Conservation (phyloP, 176 grass and related monocot species). For the Carex parvula region DNA sequence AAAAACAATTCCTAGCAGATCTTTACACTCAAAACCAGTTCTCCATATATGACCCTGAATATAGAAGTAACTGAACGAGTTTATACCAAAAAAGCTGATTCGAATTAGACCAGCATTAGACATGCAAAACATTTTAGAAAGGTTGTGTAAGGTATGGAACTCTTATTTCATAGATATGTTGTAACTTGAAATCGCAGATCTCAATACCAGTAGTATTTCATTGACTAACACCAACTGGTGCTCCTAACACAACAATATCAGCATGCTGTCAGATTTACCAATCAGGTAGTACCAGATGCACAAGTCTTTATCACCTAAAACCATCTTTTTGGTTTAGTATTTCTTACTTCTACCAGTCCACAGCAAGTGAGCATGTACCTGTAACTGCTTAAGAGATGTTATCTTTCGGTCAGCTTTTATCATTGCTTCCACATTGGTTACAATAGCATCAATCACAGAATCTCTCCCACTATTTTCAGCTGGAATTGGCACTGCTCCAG, state of each 20-base stretch:
- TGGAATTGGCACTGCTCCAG: constrained; percentile 62
- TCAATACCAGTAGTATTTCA: not conserved
- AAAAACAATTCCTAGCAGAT: constrained; percentile 82
- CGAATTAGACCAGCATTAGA: not conserved
- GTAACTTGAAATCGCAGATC: not conserved
- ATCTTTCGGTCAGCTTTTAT: constrained; percentile 93
- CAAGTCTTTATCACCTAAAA: not conserved
- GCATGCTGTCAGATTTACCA: constrained; percentile 18
- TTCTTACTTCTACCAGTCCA: not conserved
- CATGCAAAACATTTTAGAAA: not conserved
- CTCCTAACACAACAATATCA: not conserved
- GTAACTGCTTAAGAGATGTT: constrained; percentile 94
- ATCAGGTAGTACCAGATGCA: not conserved
- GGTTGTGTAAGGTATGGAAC: not conserved
- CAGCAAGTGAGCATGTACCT: constrained; percentile 48
- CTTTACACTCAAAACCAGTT: constrained; percentile 78
- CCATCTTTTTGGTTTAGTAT: not conserved
- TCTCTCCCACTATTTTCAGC: constrained; percentile 53
- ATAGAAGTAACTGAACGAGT: not conserved
- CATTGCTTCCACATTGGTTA: constrained; percentile 87
- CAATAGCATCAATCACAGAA: constrained; percentile 64
- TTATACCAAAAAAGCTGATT: not conserved
- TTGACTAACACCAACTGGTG: not conserved
- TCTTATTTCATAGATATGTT: not conserved
- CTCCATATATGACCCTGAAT: constrained; percentile 98